Evolutionary conservation across 176 grass and related monocot species (phyloP).

Genomic region (Triticum dicoccoides): DNA sequence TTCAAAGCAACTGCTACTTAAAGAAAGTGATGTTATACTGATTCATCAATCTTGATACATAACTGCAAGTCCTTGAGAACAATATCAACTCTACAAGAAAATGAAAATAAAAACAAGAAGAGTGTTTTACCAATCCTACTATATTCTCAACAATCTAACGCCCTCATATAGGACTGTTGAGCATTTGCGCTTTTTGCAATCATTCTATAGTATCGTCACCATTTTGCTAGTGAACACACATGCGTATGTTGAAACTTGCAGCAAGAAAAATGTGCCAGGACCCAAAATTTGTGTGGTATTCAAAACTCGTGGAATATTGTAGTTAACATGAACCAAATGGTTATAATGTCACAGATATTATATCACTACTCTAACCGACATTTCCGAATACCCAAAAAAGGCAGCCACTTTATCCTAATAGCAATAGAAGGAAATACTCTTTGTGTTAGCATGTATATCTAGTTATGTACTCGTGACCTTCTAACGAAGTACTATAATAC

Average conservation of each 20-base stretch:
- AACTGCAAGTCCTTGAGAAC: not conserved
- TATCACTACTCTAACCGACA: not conserved
- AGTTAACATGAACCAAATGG: not conserved
- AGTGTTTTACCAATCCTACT: not conserved
- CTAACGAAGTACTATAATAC: not conserved
- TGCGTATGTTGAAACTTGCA: not conserved
- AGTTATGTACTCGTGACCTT: not conserved
- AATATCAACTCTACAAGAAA: not conserved
- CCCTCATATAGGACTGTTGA: not conserved
- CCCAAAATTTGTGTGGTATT: not conserved
- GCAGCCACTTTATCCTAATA: not conserved
- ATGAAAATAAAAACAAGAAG: not conserved
- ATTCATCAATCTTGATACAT: constrained; percentile 5
- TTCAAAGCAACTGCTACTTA: not conserved
- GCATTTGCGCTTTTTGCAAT: not conserved
- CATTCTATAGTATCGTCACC: not conserved
- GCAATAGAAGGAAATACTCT: not conserved
- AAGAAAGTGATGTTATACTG: not conserved
- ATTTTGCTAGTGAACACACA: not conserved
- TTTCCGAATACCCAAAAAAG: not conserved
- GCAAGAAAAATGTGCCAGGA: not conserved
- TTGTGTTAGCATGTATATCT: not conserved
- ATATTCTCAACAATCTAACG: not conserved
- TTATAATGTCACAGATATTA: not conserved
- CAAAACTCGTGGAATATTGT: not conserved